phyloP scores from a whole-genome alignment of 306 rosid species.

The Pyrus bretschneideri region DNA sequence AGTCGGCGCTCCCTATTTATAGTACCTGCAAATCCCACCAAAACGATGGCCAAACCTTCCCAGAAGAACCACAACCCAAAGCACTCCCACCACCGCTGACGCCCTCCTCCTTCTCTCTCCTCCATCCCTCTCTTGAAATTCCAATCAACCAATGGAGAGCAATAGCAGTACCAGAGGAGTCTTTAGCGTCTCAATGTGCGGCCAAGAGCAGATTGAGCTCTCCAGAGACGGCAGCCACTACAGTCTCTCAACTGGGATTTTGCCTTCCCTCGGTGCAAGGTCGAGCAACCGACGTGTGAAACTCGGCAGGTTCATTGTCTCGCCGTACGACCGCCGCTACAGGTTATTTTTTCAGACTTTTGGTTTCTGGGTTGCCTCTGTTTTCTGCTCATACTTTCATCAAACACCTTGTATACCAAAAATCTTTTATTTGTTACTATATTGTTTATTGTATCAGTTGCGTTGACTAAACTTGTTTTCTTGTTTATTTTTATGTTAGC shows the following conservation, averaged over 20 bases:
- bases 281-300: conserved; percentile 46
- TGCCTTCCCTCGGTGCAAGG: conserved; percentile 83
- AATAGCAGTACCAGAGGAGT: conserved; percentile 14
- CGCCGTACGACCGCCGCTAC: conserved; percentile 79
- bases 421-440: not conserved
- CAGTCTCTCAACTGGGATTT: conserved; percentile 64
- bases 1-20: not conserved
- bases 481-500: not conserved
- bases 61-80: not conserved
- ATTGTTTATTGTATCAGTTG: not conserved
- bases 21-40: not conserved
- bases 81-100: not conserved
- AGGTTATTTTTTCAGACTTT: conserved; percentile 31
- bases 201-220: conserved; percentile 53
- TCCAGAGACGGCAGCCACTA: conserved; percentile 82
- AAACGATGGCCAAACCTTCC: not conserved
- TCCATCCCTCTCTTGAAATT: not conserved
- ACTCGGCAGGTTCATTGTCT: conserved; percentile 34
- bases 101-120: not conserved
- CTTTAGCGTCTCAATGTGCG: conserved; percentile 38
- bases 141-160: conserved; percentile 9
- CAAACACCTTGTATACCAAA: not conserved
- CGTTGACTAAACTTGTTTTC: not conserved
- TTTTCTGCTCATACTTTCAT: not conserved
- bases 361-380: not conserved